phyloP scores from a whole-genome alignment of 108 stramenopile species.

The Licmophora abbreviata region DNA sequence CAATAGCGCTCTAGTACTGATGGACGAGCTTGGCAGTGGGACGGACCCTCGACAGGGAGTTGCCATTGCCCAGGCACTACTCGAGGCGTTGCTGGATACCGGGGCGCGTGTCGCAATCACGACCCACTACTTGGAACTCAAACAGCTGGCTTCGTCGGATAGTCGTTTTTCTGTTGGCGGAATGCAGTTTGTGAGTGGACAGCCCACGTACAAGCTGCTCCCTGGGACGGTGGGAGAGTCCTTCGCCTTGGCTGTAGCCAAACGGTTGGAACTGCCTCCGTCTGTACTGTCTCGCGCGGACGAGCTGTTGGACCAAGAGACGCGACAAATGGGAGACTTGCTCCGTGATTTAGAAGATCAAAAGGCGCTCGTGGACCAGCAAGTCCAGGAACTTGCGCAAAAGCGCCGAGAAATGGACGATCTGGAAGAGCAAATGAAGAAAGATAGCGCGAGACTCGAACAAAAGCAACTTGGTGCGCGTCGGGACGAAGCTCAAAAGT shows the following conservation, averaged over 20 bases:
- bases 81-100: constrained; percentile 82
- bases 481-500: constrained; percentile 69
- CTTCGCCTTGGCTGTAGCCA: constrained; percentile 85
- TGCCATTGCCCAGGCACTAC: constrained; percentile 88
- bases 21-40: constrained; percentile 93
- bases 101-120: constrained; percentile 87
- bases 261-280: constrained; percentile 62
- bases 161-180: constrained; percentile 81
- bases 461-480: constrained; percentile 57
- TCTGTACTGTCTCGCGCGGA: constrained; percentile 69
- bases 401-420: constrained; percentile 60
- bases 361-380: constrained; percentile 60
- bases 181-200: constrained; percentile 86
- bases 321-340: constrained; percentile 80
- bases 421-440: constrained; percentile 63
- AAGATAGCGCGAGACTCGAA: constrained; percentile 56
- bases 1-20: constrained; percentile 73
- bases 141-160: constrained; percentile 84
- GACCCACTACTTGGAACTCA: constrained; percentile 88
- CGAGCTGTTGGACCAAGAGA: constrained; percentile 76
- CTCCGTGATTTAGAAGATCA: constrained; percentile 78
- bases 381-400: constrained; percentile 57
- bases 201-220: constrained; percentile 84
- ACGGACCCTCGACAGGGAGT: constrained; percentile 94
- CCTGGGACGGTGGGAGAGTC: constrained; percentile 92